These are phyloP conservation scores for Mariannaea sp. DNA, from an alignment of 2,329 filamentous ascomycete genomes.

Conservation along the genomic window DNA sequence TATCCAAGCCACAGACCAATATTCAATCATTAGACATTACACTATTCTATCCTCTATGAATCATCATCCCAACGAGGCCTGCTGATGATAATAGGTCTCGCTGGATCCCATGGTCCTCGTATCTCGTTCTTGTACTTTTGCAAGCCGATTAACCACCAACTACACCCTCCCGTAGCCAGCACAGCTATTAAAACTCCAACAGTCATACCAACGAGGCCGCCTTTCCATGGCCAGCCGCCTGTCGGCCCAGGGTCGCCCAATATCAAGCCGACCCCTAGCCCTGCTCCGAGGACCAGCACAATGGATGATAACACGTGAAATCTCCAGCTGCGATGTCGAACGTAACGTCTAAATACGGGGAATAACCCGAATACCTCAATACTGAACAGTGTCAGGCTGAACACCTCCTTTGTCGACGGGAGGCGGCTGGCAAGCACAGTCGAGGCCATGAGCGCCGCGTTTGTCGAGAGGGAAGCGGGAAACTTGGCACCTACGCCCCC, in stretches of 20 bases:
- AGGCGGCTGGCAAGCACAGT: conserved; percentile 91
- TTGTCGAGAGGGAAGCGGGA: conserved; percentile 81
- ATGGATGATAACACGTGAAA: conserved; percentile 80
- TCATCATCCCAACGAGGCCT: conserved; percentile 57
- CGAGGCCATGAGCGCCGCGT: conserved; percentile 94
- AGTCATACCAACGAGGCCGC: conserved; percentile 71
- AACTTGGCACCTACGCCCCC: conserved; percentile 68
- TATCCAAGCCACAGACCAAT: no score
- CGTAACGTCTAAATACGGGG: conserved; percentile 92
- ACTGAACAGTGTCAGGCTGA: conserved; percentile 91
- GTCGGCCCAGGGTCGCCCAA: conserved; percentile 50
- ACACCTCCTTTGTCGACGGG: conserved; percentile 90
- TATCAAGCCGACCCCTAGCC: conserved; percentile 73
- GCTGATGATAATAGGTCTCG: conserved; percentile 81
- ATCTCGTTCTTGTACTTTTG: conserved; percentile 99
- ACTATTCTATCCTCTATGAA: conserved; percentile 25
- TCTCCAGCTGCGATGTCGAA: conserved; percentile 78
- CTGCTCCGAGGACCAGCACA: conserved; percentile 77
- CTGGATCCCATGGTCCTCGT: conserved; percentile 96
- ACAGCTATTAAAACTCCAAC: conserved; percentile 76
- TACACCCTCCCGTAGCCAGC: conserved; percentile 87
- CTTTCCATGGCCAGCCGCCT: conserved; percentile 56
- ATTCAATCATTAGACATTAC: conserved; percentile 18
- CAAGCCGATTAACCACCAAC: conserved; percentile 96
- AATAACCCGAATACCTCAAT: conserved; percentile 98